Percentiles rank a stretch among this genome's conserved stretches.
Evolutionary conservation across 495 filamentous ascomycete genomes (phyloP).

Genomic region (Neurospora pannonica): DNA sequence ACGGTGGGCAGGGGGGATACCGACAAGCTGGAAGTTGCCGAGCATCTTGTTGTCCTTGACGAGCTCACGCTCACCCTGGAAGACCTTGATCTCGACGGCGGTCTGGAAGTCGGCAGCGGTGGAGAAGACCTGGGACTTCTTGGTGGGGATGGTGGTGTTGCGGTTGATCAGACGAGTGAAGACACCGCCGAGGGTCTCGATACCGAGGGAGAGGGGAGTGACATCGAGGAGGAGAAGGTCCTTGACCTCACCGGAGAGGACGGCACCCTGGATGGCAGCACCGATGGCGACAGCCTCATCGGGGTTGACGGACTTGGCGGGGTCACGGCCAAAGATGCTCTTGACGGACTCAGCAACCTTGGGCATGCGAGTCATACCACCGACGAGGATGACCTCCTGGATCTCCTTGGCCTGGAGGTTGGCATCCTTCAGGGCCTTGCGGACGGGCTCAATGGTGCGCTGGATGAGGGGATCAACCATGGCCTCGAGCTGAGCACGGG

Average conservation of each 20-base stretch:
- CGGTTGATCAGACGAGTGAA: slow-evolving; percentile 99
- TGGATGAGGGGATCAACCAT: slow-evolving; percentile 87
- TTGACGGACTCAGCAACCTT: slow-evolving; percentile 98
- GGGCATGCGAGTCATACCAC: slow-evolving; percentile 99
- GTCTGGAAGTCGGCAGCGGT: slow-evolving; percentile 99
- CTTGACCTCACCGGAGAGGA: slow-evolving; percentile 93
- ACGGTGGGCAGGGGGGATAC: slow-evolving; percentile 94
- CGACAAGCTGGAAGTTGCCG: slow-evolving; percentile 99
- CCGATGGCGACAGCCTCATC: slow-evolving; percentile 98
- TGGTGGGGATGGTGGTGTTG: slow-evolving; percentile 99
- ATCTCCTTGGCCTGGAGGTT: slow-evolving; percentile 89
- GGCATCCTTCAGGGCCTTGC: slow-evolving; percentile 97
- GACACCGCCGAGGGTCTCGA: slow-evolving; percentile 98
- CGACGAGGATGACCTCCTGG: slow-evolving; percentile 97
- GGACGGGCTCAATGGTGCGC: slow-evolving; percentile 82
- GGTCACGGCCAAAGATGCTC: slow-evolving; percentile 94
- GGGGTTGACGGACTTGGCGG: slow-evolving; percentile 97
- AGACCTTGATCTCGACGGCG: slow-evolving; percentile 99
- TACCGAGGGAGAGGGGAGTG: slow-evolving; percentile 95
- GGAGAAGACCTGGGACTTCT: slow-evolving; percentile 98
- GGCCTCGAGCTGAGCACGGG: slow-evolving; percentile 82
- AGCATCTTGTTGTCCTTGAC: slow-evolving; percentile 98
- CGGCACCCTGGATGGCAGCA: slow-evolving; percentile 95
- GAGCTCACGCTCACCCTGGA: slow-evolving; percentile 99
- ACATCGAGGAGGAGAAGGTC: slow-evolving; percentile 95